A percentile compares a stretch with the other conserved stretches of the same genome.
These are phyloP conservation scores for Flueggea neowawraea DNA, from an alignment of 441 rosid species.

Conservation along the genomic window DNA sequence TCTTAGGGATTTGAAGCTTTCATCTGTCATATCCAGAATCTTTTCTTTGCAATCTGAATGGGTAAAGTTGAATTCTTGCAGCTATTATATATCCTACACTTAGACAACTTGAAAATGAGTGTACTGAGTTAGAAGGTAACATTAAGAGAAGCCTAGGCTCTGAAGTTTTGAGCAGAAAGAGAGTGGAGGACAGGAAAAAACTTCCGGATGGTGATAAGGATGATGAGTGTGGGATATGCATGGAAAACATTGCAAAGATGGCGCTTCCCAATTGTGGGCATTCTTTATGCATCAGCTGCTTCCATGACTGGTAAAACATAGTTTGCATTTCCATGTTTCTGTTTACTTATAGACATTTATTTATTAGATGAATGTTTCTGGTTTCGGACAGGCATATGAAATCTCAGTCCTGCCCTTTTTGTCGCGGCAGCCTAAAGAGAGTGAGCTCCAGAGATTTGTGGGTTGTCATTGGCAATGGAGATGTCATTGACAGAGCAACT, in stretches of 20 bases:
- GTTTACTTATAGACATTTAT: too few relatives aligned
- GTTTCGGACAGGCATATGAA: slow-evolving; percentile 43
- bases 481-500: slow-evolving; percentile 37
- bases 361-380: not conserved
- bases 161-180: slow-evolving; percentile 9
- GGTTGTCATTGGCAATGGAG: slow-evolving; percentile 42
- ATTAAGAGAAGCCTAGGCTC: slow-evolving; percentile 14
- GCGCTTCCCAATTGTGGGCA: slow-evolving; percentile 60
- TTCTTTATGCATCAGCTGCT: slow-evolving; percentile 54
- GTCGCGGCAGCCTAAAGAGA: slow-evolving; percentile 56
- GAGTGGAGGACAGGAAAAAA: slow-evolving; percentile 28
- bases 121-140: slow-evolving; percentile 25
- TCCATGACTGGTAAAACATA: slow-evolving; percentile 48
- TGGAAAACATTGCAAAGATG: slow-evolving; percentile 55
- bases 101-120: slow-evolving; percentile 47
- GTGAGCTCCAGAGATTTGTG: slow-evolving; percentile 52
- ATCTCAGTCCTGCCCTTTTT: slow-evolving; percentile 68
- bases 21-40: not conserved
- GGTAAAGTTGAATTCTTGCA: slow-evolving; percentile 24
- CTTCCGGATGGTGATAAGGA: slow-evolving; percentile 33
- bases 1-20: not conserved
- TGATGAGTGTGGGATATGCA: slow-evolving; percentile 68
- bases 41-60: slow-evolving; percentile 7
- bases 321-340: not conserved
- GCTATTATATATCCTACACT: slow-evolving; percentile 69